phyloP scores from a whole-genome alignment of 1,139 yeast genomes.

The Hanseniaspora sp. region DNA sequence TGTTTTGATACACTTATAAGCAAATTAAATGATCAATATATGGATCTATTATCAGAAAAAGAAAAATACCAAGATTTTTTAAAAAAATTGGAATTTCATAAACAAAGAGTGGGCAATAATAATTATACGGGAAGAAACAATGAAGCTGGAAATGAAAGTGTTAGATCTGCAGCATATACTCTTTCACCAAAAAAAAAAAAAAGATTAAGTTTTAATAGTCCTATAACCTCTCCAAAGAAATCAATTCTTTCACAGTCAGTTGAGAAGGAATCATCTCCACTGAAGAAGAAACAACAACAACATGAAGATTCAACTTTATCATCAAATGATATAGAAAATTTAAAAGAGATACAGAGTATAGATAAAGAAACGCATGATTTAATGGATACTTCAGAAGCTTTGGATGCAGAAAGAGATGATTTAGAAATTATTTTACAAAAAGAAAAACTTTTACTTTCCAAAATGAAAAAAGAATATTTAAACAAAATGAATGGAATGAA shows the following conservation, averaged over 20 bases:
- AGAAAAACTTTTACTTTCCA: conserved; percentile 36
- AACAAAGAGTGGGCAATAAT: conserved; percentile 30
- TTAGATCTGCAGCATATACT: conserved; percentile 18
- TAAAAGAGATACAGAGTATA: conserved; percentile 28
- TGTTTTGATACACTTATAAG: conserved; percentile 62
- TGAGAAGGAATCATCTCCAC: no score
- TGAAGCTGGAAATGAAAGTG: conserved; percentile 16
- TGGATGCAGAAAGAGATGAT: conserved; percentile 34
- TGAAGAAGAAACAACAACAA: background rate
- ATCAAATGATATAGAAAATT: conserved; percentile 21
- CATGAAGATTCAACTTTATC: background rate
- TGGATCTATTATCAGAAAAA: conserved; percentile 64
- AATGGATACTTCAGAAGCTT: conserved; percentile 25
- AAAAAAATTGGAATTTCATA: conserved; percentile 52
- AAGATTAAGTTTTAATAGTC: conserved; percentile 27
- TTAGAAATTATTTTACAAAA: conserved; percentile 36
- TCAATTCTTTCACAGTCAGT: no score
- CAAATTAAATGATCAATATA: conserved; percentile 61
- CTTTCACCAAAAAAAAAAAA: conserved; percentile 13
- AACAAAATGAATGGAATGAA: conserved; percentile 39
- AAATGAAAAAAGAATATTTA: conserved; percentile 40
- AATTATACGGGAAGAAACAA: background rate
- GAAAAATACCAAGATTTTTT: conserved; percentile 67
- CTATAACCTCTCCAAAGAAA: background rate
- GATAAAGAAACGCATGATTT: conserved; percentile 30